Base-by-base conservation (phyloP, 2,329 filamentous ascomycete species). In the Sarocladiaceae sp. region DNA sequence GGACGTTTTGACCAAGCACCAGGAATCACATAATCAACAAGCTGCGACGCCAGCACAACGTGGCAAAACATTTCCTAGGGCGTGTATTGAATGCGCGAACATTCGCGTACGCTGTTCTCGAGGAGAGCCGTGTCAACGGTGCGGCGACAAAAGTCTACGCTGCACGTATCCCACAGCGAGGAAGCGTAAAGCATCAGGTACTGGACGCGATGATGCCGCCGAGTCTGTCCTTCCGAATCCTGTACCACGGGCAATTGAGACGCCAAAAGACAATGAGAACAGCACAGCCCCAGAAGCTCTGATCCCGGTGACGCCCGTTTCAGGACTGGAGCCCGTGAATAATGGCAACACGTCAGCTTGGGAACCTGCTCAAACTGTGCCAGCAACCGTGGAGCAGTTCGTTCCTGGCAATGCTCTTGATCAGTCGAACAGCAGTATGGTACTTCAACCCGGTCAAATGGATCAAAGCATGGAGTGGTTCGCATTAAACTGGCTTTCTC, bases 71-170 rank as follows among this genome's bases (percentile, higher is more conserved):
- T 51, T 42, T 36, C 35, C 36, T 3, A 44, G 55, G 26, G 55
- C 55, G 10, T 56, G 55, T 29, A 29, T 36, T 12, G 55, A 55
- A 26, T 57, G 55, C 26, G 55, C 55, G 10, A 29, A 36, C 3
- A 53, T 48, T 26, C 55, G 54, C 22, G 49, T 55, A 4, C 47
- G 55, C 3, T 57, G 55, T 42, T 52, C 55, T 1, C 40, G 48
- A 20, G 54, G 35, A 13, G 18, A 44, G 2, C 55, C 55, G 23
- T 57, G 55, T 23, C 50, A 36, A 17, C 55, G 54, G 3, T 56
- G 55, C 26, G 29, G 44, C 10, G 35, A 39, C 7, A 26, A 36
- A 22, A 36, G 44, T 7, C 17, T 56, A 22, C n/a, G 51, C 46
- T 57, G 55, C 42, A 42, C 40, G 20, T 57, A 57, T 25, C 55